Percentiles rank a stretch among this genome's conserved stretches.
These are phyloP conservation scores for Senecio squalidus DNA, from an alignment of 140 eudicot species.

Conservation along the genomic window DNA sequence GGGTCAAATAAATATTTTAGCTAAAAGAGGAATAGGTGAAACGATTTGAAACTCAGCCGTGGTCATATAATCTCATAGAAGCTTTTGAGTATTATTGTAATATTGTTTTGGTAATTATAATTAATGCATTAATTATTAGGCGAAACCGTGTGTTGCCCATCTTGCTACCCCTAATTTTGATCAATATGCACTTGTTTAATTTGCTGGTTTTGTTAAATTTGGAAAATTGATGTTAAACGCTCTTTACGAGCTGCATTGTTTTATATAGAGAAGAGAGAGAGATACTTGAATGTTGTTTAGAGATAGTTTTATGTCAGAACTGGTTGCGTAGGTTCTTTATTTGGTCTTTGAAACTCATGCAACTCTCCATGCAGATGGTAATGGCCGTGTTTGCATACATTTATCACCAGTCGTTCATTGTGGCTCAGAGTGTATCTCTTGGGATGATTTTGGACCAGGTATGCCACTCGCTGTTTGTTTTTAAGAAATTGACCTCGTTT, in stretches of 20 bases:
- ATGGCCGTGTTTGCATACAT: conserved; percentile 90
- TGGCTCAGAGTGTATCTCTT: conserved; percentile 75
- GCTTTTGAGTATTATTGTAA: too few relatives aligned
- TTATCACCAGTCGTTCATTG: conserved; percentile 85
- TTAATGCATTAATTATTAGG: too few relatives aligned
- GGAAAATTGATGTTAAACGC: background rate
- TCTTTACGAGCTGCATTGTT: background rate
- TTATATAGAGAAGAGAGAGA: background rate
- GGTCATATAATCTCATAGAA: too few relatives aligned
- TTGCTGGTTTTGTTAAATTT: too few relatives aligned
- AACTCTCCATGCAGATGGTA: conserved; percentile 33
- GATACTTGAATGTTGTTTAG: background rate
- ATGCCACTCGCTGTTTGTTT: background rate
- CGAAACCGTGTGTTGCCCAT: too few relatives aligned
- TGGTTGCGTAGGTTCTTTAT: background rate
- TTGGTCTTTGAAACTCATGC: background rate
- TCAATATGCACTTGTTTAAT: too few relatives aligned
- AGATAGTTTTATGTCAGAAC: background rate
- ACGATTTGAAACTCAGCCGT: too few relatives aligned
- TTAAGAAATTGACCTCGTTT: background rate
- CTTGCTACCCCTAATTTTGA: too few relatives aligned
- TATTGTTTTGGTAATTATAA: too few relatives aligned
- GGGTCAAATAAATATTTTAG: too few relatives aligned
- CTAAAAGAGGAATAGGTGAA: too few relatives aligned
- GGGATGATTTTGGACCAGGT: conserved; percentile 94